phyloP scores from a whole-genome alignment of 2,329 filamentous ascomycete species.

The Cladosporium cucumerinum region DNA sequence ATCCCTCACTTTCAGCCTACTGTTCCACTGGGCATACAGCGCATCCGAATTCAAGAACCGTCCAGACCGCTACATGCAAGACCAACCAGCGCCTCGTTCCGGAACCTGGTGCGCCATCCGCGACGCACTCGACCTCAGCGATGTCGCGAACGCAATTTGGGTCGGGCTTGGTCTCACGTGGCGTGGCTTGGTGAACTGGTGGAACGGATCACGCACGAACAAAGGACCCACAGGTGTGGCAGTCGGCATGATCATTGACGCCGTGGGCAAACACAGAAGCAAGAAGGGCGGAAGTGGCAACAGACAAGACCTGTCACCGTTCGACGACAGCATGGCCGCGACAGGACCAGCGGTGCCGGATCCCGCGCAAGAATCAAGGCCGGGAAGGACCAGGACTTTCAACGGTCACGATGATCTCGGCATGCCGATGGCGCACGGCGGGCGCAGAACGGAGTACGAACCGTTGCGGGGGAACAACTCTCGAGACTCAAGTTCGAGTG shows the following conservation, averaged over 20 bases:
- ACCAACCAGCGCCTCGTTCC: conserved; percentile 14
- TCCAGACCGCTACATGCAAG: conserved; percentile 16
- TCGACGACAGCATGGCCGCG: conserved; percentile 13
- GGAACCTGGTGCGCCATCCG: conserved; percentile 18
- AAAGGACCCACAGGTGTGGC: conserved; percentile 1
- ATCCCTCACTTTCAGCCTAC: conserved; percentile 19
- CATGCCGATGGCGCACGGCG: background rate
- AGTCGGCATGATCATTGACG: background rate
- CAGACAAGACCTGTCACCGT: conserved; percentile 11
- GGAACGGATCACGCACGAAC: conserved; percentile 5
- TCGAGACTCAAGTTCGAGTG: conserved; percentile 4
- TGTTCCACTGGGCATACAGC: conserved; percentile 23
- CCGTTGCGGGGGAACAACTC: background rate
- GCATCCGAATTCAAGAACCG: conserved; percentile 18
- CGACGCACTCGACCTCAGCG: conserved; percentile 21
- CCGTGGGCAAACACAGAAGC: background rate
- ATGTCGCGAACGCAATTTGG: conserved; percentile 20
- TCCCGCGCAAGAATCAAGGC: conserved; percentile 16
- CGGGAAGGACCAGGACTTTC: conserved; percentile 17
- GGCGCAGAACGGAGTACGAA: background rate
- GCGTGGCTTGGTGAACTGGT: conserved; percentile 15
- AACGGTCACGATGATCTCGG: conserved; percentile 12
- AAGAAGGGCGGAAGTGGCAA: background rate
- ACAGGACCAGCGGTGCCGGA: conserved; percentile 15
- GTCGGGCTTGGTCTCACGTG: conserved; percentile 17